Base-by-base conservation (phyloP, 805 yeast genomes). In the Saccharomycopsis javanensis region DNA sequence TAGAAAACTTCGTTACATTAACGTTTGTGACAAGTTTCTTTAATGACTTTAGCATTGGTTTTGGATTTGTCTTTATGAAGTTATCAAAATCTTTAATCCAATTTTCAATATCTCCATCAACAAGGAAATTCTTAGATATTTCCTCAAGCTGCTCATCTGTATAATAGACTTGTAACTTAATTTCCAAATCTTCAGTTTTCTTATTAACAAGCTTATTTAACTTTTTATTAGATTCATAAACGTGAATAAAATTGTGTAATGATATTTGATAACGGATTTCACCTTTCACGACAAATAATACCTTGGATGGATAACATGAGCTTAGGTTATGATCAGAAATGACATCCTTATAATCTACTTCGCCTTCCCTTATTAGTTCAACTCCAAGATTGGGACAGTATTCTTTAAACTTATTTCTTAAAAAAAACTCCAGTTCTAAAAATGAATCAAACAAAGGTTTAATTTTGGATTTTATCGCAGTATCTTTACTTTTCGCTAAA, bases 301-400 rank as follows among this genome's bases (percentile, higher is more conserved):
- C 64, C 58, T 76, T 80, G 0, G 87, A 77, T 0, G 88, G 86
- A 50, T 76, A 82, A 1, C 80, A 71, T 42, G 75, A 73, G 16
- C 62, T 65, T 51, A 83, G 68, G 46, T 77, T 77, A 27, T 77
- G 77, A 67, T 85, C 90, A 0, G 86, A 73, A 5, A 81, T 69
- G 5, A 42, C 53, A 34, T 60, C 60, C 31, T 55, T 55, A 57
- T 65, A 69, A 60, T 79, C 82, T 57, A 71, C 67, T 2, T 50
- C 55, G n/a, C 72, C 60, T 20, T 75, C 74, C 57, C 71, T 71
- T 18, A 37, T 37, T 10, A 50, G 11, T 13, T 53, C 42, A 16
- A 27, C 27, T 4, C 33, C n/a, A 7, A 55, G 35, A 38, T 66
- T 63, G 10, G 69, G 68, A n/a, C 66, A 57, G 2, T 65, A 54